Evolutionary conservation across 352 stramenopile genomes (phyloP), one percentile per base, ranked within the genome.

Genomic region (Phytophthora capsici): DNA sequence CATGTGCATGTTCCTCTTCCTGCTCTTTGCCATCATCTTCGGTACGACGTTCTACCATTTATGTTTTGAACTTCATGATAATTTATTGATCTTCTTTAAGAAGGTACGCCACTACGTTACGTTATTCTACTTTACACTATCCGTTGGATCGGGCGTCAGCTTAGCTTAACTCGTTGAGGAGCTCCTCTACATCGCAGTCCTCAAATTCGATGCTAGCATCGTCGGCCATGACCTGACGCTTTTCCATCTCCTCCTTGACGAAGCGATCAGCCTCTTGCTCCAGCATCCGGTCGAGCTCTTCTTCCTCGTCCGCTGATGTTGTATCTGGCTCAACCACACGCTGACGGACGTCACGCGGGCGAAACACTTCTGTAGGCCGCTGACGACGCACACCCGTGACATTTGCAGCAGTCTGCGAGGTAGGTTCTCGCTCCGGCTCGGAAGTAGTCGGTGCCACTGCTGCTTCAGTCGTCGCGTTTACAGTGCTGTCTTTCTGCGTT

Each of bases 251-350:
- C 50, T 90, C 82, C 26, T 78, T 73, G 5, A 93, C 72, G 9
- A 93, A 77, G 1, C 63, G 73, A 17, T 64, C 77, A 1, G 84
- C 82, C 56, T 93, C 84, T 47, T 85, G 63, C 63, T 93, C 84
- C 6, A 93, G 64, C 66, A 90, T 75, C 20, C 37, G 40, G 37
- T 92, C 84, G 40, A 89, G 57, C n/a, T 78, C 77, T 6, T 71
- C 68, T 0, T 81, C 75, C 13, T 77, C 69, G 12, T 60, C 52
- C 2, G 48, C 17, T 17, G 34, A 63, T 6, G 59, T 30, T 2
- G 34, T 32, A 9, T 63, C 13, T 0, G 57, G 26, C 13, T 79
- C 73, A 16, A 78, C 71, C 6, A 89, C 54, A 37, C 83, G 81
- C 53, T 88, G 83, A 14, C 83, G 83, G 23, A 92, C 83, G 4